Evolutionary conservation across 306 rosid genomes (phyloP).

Genomic region (Castanea crenata): DNA sequence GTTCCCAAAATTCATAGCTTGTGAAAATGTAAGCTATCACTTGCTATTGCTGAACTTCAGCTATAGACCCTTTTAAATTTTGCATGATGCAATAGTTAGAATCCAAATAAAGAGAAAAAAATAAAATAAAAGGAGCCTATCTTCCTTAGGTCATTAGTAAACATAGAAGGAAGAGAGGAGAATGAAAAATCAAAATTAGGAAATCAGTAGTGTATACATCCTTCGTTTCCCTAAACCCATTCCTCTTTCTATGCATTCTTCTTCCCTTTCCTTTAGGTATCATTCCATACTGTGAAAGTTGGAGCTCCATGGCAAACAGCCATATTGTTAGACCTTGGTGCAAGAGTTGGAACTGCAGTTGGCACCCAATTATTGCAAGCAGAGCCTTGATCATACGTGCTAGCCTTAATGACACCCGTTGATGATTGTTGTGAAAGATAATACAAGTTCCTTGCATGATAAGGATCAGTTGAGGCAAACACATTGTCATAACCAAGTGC

Average conservation of each 20-base stretch:
- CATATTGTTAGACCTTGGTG: conserved; percentile 41
- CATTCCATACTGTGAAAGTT: conserved; percentile 72
- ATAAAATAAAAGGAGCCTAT: not conserved
- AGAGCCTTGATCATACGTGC: conserved; percentile 33
- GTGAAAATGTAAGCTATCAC: conserved; percentile 1
- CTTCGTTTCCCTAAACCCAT: conserved; percentile 4
- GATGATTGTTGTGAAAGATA: conserved; percentile 40
- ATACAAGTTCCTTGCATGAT: conserved; percentile 57
- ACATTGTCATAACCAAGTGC: conserved; percentile 42
- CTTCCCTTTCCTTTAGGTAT: conserved; percentile 25
- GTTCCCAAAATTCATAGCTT: conserved; percentile 43
- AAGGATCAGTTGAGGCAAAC: conserved; percentile 32
- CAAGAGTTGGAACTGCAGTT: conserved; percentile 62
- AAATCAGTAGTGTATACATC: conserved; percentile 29
- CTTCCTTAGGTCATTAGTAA: conserved; percentile 20
- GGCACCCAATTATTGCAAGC: conserved; percentile 64
- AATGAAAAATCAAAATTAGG: conserved; percentile 17
- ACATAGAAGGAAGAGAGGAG: not conserved
- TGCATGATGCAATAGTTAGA: conserved; percentile 20
- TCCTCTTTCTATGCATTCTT: not conserved
- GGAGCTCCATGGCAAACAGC: conserved; percentile 49
- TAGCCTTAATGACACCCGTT: conserved; percentile 22
- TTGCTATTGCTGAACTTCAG: conserved; percentile 35
- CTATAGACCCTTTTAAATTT: conserved; percentile 10
- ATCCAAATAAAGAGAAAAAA: not conserved